Base-by-base conservation (phyloP, 441 rosid genomes). In the Jatropha multifida region DNA sequence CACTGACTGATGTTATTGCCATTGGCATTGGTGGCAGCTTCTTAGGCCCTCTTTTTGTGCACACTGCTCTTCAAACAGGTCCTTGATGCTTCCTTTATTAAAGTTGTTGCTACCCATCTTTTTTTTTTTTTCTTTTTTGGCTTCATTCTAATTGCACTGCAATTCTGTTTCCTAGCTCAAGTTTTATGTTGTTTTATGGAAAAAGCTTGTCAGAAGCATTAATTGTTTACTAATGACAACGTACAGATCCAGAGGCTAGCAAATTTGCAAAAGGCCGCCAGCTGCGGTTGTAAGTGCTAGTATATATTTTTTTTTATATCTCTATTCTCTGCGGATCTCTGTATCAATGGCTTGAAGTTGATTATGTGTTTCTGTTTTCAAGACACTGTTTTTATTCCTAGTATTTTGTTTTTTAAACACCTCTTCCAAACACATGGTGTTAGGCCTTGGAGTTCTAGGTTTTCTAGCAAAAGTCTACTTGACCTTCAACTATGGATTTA, bases 21-120 rank as follows among this genome's bases (percentile, higher is more conserved):
- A 40, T 96, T 70, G 97, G 99, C 78, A 96, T 96, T 81, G 99
- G 99, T 78, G 99, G 98, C 77, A 93, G 98, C 88, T 95, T 93
- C 79, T 84, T 95, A 76, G 99, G 97, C 78, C 97, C 98, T 83
- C 88, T 93, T 58, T 95, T 92, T 85, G 96, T 92, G 60, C 99
- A 96, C 79, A 91, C 96, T 9, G 96, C 97, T 82, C 92, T 93
- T 68, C 98, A 92, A 83, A 92, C 99, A 85, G 98, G 98, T 94
- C 68, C 56, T 71, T 51, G 72, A 67, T 73, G 62, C 62, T 58
- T 64, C 64, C 32, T 37, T 74, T 51, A 60, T 46, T 5, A 69
- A 58, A 52, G 69, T 65, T 80, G 72, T 48, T n/a, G 59, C 32
- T 32, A 32, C 71, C 42, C 70, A 56, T 6, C 38, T 62, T 7